These are phyloP conservation scores for Ogataea zsoltii DNA, from an alignment of 805 yeast species.

Conservation along the genomic window DNA sequence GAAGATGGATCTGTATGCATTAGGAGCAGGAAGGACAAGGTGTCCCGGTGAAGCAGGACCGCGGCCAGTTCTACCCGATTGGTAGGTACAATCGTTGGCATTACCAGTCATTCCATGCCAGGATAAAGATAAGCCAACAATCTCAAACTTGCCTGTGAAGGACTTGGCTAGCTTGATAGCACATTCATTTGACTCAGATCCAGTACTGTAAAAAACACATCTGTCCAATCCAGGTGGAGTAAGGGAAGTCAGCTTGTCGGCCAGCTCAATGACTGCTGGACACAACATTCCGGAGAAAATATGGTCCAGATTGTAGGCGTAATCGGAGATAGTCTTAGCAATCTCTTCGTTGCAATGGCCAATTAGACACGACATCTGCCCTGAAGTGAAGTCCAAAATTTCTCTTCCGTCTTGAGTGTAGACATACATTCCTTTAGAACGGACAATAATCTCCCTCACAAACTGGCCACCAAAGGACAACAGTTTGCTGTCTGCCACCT, in stretches of 20 bases:
- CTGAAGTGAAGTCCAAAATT: slow-evolving; percentile 31
- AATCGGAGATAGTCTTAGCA: slow-evolving; percentile 23
- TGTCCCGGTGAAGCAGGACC: slow-evolving; percentile 32
- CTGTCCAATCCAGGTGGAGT: slow-evolving; percentile 27
- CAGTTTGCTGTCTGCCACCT: slow-evolving; percentile 16
- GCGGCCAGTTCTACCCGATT: slow-evolving; percentile 30
- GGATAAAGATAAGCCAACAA: slow-evolving; percentile 30
- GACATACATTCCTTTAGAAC: slow-evolving; percentile 27
- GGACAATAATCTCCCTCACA: slow-evolving; percentile 20
- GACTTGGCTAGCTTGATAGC: slow-evolving; percentile 35
- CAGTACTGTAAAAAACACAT: slow-evolving; percentile 32
- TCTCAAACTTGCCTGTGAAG: slow-evolving; percentile 29
- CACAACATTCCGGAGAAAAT: slow-evolving; percentile 30
- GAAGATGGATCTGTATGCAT: slow-evolving; percentile 30
- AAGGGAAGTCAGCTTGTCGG: slow-evolving; percentile 28
- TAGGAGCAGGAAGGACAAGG: slow-evolving; percentile 30
- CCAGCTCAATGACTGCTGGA: slow-evolving; percentile 31
- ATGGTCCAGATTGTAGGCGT: slow-evolving; percentile 27
- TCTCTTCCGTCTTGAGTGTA: slow-evolving; percentile 24
- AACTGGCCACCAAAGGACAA: slow-evolving; percentile 23
- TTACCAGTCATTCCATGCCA: slow-evolving; percentile 36
- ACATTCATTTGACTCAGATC: slow-evolving; percentile 36
- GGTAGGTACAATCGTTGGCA: slow-evolving; percentile 28
- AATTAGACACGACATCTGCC: slow-evolving; percentile 28
- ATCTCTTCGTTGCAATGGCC: slow-evolving; percentile 34